Evolutionary conservation across 2,329 filamentous ascomycete species (phyloP), one percentile per base, ranked within the genome.

Genomic region (Aspergillus brunneoviolaceus): DNA sequence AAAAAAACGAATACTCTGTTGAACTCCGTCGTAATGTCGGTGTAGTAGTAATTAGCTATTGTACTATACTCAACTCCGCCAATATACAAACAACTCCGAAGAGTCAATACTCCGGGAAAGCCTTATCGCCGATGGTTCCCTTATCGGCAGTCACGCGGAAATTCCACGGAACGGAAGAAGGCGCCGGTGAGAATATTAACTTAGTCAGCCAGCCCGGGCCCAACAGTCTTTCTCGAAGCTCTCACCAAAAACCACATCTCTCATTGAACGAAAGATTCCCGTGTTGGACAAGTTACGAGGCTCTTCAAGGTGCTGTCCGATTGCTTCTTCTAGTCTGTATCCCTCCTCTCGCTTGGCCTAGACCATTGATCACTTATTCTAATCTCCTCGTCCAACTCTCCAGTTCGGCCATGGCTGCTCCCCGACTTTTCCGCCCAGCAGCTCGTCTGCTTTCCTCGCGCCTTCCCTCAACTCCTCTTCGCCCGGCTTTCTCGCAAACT

Each of bases 391-490:
- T 7, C 39, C 49, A 60, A 55, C 73, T 72, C 73, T 69, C 72
- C 70, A 80, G 75, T 21, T 56, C 50, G 67, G 76, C 72, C 58
- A 88, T 87, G 85, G 81, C 84, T 72, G 80, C 81, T 73, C 78
- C 84, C 70, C 82, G 86, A 79, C 78, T 89, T 69, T 80, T 88
- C 77, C 85, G 86, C 75, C 86, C 86, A 69, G 84, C 86, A 69
- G 81, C 84, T 71, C 83, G 85, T 75, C 80, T 88, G 72, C 74
- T 88, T 67, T 84, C 85, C 65, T 81, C 84, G 65, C 79, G 83
- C 65, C 77, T 81, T 66, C 67, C 69, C 55, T 74, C 81, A 58
- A 74, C 81, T 67, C 76, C 84, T 68, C 73, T 81, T 70, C 82
- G 84, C 75, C 80, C 80, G 70, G 79, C 80, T 55, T 82, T 84